Evolutionary conservation across 164 flowering plant genomes (phyloP).

Genomic region (Magnolia sinica): DNA sequence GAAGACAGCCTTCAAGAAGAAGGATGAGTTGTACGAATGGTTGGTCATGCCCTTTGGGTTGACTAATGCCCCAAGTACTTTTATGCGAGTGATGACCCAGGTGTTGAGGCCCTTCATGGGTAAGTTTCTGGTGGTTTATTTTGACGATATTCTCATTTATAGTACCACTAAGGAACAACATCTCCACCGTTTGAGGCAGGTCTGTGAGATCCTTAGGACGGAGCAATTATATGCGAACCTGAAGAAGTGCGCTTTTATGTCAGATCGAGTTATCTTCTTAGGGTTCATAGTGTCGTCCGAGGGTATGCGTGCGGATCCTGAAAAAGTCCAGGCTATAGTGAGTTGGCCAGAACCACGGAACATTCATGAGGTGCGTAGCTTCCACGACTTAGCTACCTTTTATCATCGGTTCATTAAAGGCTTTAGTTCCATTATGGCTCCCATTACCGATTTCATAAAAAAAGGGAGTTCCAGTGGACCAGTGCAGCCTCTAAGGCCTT

Average conservation of each 20-base stretch:
- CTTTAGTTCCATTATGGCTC: no score
- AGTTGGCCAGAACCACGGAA: no score
- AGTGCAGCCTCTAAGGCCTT: no score
- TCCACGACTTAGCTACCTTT: no score
- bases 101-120: constrained; percentile 11
- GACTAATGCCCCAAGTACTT: constrained; percentile 3
- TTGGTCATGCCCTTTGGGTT: background rate
- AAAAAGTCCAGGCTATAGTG: no score
- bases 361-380: no score
- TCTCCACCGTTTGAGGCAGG: background rate
- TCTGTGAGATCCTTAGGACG: background rate
- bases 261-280: background rate
- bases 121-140: background rate
- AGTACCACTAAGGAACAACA: background rate
- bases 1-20: constrained; percentile 4
- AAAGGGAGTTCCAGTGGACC: no score
- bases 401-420: no score
- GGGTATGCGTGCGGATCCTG: no score
- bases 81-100: constrained; percentile 2
- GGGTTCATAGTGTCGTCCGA: no score
- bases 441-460: no score
- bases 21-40: background rate
- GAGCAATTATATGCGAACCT: background rate
- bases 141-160: constrained; percentile 6
- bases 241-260: background rate